Evolutionary conservation across 2,329 filamentous ascomycete species (phyloP).

Genomic region (Aspergillus felis): DNA sequence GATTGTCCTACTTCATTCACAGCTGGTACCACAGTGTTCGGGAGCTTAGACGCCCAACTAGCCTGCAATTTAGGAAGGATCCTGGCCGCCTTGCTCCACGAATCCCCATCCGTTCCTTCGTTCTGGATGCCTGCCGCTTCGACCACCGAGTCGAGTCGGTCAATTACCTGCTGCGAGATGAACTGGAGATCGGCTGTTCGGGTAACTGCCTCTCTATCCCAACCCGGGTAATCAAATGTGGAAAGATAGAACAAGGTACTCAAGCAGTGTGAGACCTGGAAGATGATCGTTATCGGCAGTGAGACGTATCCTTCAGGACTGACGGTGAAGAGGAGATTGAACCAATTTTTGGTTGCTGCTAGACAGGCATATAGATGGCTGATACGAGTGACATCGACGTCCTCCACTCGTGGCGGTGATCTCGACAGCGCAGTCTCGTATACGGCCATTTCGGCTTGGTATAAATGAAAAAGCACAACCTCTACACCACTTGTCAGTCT

Average conservation of each 20-base stretch:
- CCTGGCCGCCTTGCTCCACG: neutral
- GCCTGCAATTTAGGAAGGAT: neutral
- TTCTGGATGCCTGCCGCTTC: conserved; percentile 3
- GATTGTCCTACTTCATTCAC: neutral
- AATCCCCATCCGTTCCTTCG: neutral
- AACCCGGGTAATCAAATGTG: conserved; percentile 38
- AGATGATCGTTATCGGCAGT: conserved; percentile 33
- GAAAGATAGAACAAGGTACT: conserved; percentile 40
- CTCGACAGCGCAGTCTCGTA: conserved; percentile 15
- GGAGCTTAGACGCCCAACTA: conserved; percentile 1
- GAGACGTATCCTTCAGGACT: conserved; percentile 27
- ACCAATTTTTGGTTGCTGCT: conserved; percentile 33
- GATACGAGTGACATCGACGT: conserved; percentile 9
- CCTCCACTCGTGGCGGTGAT: conserved; percentile 1
- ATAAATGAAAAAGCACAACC: conserved; percentile 7
- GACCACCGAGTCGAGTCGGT: conserved; percentile 9
- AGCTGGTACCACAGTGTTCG: neutral
- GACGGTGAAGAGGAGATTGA: conserved; percentile 35
- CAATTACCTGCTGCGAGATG: conserved; percentile 29
- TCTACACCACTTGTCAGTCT: conserved; percentile 4
- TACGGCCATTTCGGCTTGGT: conserved; percentile 12
- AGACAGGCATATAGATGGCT: conserved; percentile 35
- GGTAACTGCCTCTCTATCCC: conserved; percentile 39
- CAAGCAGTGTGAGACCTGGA: conserved; percentile 36
- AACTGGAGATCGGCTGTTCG: conserved; percentile 34